Evolutionary conservation across 2,329 filamentous ascomycete genomes (phyloP).

Genomic region (Penicillium decumbens): DNA sequence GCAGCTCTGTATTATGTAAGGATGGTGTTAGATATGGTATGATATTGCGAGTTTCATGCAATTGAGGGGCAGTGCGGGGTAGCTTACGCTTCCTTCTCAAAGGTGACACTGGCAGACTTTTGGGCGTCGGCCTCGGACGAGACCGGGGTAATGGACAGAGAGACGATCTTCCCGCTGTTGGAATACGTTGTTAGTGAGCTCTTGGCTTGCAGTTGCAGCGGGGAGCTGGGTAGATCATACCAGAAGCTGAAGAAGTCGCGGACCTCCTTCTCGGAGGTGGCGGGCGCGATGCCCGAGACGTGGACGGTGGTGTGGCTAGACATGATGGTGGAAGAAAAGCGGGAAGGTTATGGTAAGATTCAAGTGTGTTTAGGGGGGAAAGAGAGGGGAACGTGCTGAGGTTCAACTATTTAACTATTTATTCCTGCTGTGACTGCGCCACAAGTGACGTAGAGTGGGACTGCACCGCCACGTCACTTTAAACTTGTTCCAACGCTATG

Average conservation of each 20-base stretch:
- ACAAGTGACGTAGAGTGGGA: conserved; percentile 34
- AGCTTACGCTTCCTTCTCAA: conserved; percentile 80
- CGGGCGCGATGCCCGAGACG: conserved; percentile 79
- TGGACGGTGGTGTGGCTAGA: conserved; percentile 63
- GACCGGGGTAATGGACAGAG: conserved; percentile 67
- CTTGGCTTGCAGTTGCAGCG: neutral
- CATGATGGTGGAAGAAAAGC: conserved; percentile 40
- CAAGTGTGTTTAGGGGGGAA: neutral
- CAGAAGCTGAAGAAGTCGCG: conserved; percentile 96
- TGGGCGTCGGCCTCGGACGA: conserved; percentile 54
- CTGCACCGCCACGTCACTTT: conserved; percentile 26
- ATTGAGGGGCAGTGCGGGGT: conserved; percentile 23
- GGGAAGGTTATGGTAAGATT: neutral
- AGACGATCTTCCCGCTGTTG: conserved; percentile 82
- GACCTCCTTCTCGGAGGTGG: conserved; percentile 85
- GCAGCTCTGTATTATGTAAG: conserved; percentile 54
- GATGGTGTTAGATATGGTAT: conserved; percentile 4
- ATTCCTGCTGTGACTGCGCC: conserved; percentile 21
- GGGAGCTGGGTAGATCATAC: conserved; percentile 48
- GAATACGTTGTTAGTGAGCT: conserved; percentile 16
- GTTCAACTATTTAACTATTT: conserved; percentile 15
- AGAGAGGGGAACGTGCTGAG: conserved; percentile 6
- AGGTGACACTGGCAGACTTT: conserved; percentile 86
- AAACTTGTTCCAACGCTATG: neutral
- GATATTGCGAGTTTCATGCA: conserved; percentile 1